Conservation (phyloP, 441 rosid genomes). For the Rhodomyrtus psidioides region DNA sequence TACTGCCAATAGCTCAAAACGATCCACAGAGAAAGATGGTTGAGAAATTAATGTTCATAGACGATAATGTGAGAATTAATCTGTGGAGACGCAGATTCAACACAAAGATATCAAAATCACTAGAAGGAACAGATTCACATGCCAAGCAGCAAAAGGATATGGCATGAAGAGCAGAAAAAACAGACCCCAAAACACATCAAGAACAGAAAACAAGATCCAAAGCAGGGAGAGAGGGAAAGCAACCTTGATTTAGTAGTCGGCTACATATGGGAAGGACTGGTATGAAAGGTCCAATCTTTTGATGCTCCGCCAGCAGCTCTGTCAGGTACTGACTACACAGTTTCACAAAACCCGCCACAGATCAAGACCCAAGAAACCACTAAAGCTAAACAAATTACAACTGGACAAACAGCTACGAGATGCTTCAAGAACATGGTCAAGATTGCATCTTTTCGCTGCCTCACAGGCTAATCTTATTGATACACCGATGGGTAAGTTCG, state of each 20-base stretch:
- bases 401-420: not conserved
- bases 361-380: not conserved
- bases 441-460: not conserved
- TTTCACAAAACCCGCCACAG: not conserved
- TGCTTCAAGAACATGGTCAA: not conserved
- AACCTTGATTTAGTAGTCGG: constrained; percentile 93
- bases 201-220: constrained; percentile 54
- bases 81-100: not conserved
- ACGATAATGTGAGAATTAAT: not conserved
- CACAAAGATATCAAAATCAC: not conserved
- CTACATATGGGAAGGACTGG: constrained; percentile 88
- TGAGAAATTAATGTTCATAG: not conserved
- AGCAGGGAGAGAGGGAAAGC: constrained; percentile 4
- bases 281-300: constrained; percentile 92
- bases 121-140: not conserved
- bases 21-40: not conserved
- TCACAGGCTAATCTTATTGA: not conserved
- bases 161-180: not conserved
- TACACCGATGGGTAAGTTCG: not conserved
- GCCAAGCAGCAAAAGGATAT: not conserved
- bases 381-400: not conserved
- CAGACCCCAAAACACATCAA: constrained; percentile 2
- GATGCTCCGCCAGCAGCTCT: constrained; percentile 90
- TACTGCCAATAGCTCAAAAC: not conserved
- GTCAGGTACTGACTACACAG: constrained; percentile 64